Conservation (phyloP, 2,329 filamentous ascomycete genomes). For the Coniochaeta sp. region DNA sequence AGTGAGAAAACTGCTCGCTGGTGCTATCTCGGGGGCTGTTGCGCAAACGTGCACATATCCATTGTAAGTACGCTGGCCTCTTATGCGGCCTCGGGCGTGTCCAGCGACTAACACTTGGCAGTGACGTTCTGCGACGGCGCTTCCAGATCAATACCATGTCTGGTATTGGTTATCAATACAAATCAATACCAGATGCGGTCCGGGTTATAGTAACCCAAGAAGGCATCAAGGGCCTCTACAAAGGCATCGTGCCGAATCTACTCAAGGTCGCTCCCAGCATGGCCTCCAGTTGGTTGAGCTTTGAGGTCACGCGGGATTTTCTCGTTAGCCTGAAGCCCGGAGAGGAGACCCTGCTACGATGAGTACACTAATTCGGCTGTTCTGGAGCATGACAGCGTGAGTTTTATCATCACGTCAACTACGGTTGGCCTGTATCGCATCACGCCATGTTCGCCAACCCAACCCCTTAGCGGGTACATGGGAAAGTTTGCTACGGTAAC, state of each 20-base stretch:
- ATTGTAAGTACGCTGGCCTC: constrained; percentile 55
- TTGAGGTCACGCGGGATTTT: constrained; percentile 87
- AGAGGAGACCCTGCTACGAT: constrained; percentile 20
- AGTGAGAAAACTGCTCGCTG: constrained; percentile 75
- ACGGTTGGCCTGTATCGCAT: neutral
- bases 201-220: constrained; percentile 76
- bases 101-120: constrained; percentile 26
- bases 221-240: constrained; percentile 81
- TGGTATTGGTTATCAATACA: constrained; percentile 95
- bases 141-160: constrained; percentile 99
- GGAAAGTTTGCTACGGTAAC: neutral
- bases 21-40: constrained; percentile 90
- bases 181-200: constrained; percentile 76
- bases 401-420: neutral
- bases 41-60: constrained; percentile 98
- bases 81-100: neutral
- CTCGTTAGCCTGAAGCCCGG: constrained; percentile 55
- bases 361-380: constrained; percentile 5
- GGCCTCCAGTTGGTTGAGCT: constrained; percentile 97
- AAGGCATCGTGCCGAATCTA: constrained; percentile 90
- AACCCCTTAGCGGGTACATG: neutral
- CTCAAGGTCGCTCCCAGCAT: constrained; percentile 97
- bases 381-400: neutral
- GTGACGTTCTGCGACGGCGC: constrained; percentile 82
- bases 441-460: neutral